These are phyloP conservation scores for Phlebiopsis gigantea DNA, from an alignment of 768 basidiomycete species.

Conservation along the genomic window DNA sequence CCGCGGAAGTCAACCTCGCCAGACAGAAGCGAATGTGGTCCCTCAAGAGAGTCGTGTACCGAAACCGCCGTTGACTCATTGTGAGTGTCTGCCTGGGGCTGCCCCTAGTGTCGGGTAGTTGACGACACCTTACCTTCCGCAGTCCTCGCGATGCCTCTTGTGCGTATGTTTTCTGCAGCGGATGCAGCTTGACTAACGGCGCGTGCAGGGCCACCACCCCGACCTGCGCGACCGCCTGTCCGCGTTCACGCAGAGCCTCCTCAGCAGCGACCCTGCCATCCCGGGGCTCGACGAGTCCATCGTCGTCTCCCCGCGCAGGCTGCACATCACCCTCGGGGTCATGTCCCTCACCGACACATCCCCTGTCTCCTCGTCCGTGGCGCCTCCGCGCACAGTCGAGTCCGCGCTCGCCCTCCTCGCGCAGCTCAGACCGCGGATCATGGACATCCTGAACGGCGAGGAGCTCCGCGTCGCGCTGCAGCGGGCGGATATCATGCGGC, in stretches of 20 bases:
- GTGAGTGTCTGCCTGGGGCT: constrained; percentile 1
- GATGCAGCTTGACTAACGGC: background rate
- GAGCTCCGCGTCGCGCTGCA: constrained; percentile 38
- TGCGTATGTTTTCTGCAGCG: constrained; percentile 9
- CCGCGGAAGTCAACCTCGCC: constrained; percentile 1
- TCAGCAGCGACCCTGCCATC: constrained; percentile 26
- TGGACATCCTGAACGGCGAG: constrained; percentile 31
- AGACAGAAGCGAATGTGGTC: background rate
- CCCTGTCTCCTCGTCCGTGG: background rate
- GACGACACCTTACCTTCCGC: background rate
- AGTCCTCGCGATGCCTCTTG: constrained; percentile 1
- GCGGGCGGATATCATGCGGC: constrained; percentile 45
- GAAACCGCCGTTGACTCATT: constrained; percentile 16
- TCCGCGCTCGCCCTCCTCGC: constrained; percentile 23
- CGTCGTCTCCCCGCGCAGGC: constrained; percentile 47
- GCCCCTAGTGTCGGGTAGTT: background rate
- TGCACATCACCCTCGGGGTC: constrained; percentile 73
- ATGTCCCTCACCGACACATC: constrained; percentile 43
- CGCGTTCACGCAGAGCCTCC: constrained; percentile 26
- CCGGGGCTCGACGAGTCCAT: constrained; percentile 57
- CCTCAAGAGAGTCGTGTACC: background rate
- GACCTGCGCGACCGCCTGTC: constrained; percentile 22
- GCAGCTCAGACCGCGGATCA: constrained; percentile 32
- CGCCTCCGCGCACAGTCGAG: constrained; percentile 14
- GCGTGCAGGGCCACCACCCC: constrained; percentile 27